These are phyloP conservation scores for Xylariales sp. DNA, from an alignment of 2,329 filamentous ascomycete genomes.

Conservation along the genomic window DNA sequence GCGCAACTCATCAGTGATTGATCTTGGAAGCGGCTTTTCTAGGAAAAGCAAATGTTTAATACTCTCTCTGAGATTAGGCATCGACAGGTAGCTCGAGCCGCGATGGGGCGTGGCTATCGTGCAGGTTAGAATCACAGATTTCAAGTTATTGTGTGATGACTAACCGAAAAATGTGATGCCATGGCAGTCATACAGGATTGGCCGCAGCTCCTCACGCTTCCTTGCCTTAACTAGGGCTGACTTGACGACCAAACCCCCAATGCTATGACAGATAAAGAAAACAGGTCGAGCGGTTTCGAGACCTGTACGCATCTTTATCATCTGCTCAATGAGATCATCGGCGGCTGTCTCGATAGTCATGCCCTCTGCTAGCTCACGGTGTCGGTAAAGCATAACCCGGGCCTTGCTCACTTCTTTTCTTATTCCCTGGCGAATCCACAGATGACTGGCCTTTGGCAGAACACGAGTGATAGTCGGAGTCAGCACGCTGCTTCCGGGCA, in stretches of 20 bases:
- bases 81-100: slow-evolving; percentile 72
- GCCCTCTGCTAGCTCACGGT: slow-evolving; percentile 57
- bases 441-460: slow-evolving; percentile 52
- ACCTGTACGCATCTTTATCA: slow-evolving; percentile 52
- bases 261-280: slow-evolving; percentile 70
- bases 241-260: slow-evolving; percentile 71
- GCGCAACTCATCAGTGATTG: slow-evolving; percentile 62
- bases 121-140: slow-evolving; percentile 29
- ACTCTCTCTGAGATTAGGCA: slow-evolving; percentile 64
- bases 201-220: slow-evolving; percentile 52
- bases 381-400: slow-evolving; percentile 64
- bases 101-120: slow-evolving; percentile 68
- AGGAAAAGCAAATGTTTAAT: slow-evolving; percentile 65
- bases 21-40: slow-evolving; percentile 61
- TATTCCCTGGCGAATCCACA: slow-evolving; percentile 66
- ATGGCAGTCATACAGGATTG: slow-evolving; percentile 67
- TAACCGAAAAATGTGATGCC: slow-evolving; percentile 70
- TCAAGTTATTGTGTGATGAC: slow-evolving; percentile 27
- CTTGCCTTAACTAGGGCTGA: slow-evolving; percentile 63
- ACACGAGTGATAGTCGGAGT: slow-evolving; percentile 50
- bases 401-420: slow-evolving; percentile 60
- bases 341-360: slow-evolving; percentile 59
- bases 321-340: slow-evolving; percentile 59
- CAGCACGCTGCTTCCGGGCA: slow-evolving; percentile 49
- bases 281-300: slow-evolving; percentile 60